Base-by-base conservation (phyloP, 257 asterid species). In the Avicennia marina region DNA sequence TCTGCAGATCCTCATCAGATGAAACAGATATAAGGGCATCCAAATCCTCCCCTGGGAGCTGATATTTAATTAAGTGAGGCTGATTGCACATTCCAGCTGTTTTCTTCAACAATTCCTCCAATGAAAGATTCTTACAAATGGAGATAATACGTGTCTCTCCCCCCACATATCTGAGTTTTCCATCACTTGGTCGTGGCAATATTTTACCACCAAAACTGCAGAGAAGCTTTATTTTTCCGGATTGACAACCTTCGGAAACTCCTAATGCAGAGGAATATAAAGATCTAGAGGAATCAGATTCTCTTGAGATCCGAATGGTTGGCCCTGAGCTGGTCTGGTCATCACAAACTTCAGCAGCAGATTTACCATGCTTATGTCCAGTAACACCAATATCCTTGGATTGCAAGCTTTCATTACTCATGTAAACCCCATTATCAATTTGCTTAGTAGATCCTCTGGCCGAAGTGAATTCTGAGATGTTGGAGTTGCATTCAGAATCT, bases 1-100 rank as follows among this genome's bases (percentile, higher is more conserved):
- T 81, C 62, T 76, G 90, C 64, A 81, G 71, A 69, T 79, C 90
- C 63, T 84, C 90, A 42, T 84, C 80, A 32, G 80, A 84, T 41
- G 87, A 79, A 27, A 84, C 87, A n/a, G 94, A 84, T 76, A 84
- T 81, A 55, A 81, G 94, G 62, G 94, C 85, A 42, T 84, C 94
- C 62, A 84, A 84, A 72, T 84, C 89, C 81, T 81, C 89, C 56
- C 89, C 89, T 10, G 85, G 90, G 62, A 84, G 94, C 69, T 79
- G 94, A 67, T 84, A 84, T 53, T 81, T 84, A 33, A 84, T 74
- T 6, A 78, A 54, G 69, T 81, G 82, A 55, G 89, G 87, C 67
- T 70, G 85, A 51, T 64, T 58, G 63, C 83, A 81, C 16, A 81
- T 68, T 57, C 63, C 85, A 5, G 63, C 40, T 44, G 81, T 72